A percentile compares a stretch with the other conserved stretches of the same genome.
Conservation (phyloP, 257 asterid genomes). For the Nicotiana otophora region DNA sequence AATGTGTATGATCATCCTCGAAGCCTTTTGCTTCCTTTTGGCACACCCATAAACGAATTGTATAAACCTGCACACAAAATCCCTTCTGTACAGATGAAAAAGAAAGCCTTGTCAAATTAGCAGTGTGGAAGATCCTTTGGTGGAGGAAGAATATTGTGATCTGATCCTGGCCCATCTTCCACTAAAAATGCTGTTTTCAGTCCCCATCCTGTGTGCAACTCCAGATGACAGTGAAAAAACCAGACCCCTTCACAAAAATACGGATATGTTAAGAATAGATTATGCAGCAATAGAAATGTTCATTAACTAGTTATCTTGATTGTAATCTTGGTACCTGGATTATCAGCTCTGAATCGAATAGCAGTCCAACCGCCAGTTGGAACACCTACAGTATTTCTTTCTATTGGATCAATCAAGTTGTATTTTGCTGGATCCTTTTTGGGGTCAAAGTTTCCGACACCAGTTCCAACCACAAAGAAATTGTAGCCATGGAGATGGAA, state of each 20-base stretch:
- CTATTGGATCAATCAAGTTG: conserved; percentile 46
- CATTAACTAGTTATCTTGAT: not conserved
- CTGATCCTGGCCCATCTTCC: conserved; percentile 47
- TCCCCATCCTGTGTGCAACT: conserved; percentile 69
- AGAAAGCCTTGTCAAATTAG: conserved; percentile 13
- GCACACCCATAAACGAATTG: not conserved
- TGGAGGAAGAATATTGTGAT: conserved; percentile 49
- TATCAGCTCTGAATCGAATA: conserved; percentile 69
- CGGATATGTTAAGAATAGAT: not conserved
- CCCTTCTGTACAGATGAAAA: not conserved
- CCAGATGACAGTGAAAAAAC: conserved; percentile 70
- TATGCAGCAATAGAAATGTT: not conserved
- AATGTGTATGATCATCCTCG: not conserved
- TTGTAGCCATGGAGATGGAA: conserved; percentile 53
- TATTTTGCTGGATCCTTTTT: conserved; percentile 35
- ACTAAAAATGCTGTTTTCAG: conserved; percentile 59
- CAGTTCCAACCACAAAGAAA: conserved; percentile 46
- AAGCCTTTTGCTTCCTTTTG: not conserved
- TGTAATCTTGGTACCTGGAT: conserved; percentile 48
- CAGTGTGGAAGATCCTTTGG: conserved; percentile 64
- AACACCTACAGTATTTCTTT: conserved; percentile 58
- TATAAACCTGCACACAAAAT: not conserved
- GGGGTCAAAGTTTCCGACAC: conserved; percentile 39
- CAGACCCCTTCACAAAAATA: conserved; percentile 46
- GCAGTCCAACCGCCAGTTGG: conserved; percentile 93